These are phyloP conservation scores for Colletotrichum sp. DNA, from an alignment of 2,329 filamentous ascomycete genomes.

Conservation along the genomic window DNA sequence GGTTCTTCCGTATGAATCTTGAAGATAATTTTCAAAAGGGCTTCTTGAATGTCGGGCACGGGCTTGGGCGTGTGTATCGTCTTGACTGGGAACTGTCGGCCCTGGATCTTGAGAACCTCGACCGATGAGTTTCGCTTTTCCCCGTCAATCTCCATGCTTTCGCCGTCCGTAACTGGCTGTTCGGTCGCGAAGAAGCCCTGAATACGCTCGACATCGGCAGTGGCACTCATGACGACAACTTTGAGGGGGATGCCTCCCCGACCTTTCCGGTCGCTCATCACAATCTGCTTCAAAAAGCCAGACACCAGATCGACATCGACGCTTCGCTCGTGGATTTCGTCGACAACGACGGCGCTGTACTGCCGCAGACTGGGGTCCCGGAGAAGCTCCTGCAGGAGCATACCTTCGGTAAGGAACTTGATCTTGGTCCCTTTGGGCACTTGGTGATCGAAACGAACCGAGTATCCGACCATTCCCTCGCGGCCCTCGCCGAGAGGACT, in stretches of 20 bases:
- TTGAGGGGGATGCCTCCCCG: conserved; percentile 80
- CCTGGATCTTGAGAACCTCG: conserved; percentile 72
- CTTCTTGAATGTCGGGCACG: conserved; percentile 82
- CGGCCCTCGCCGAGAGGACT: conserved; percentile 52
- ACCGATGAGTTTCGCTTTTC: conserved; percentile 24
- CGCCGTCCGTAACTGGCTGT: neutral
- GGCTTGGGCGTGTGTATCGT: conserved; percentile 76
- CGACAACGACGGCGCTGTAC: conserved; percentile 91
- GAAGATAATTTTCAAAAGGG: conserved; percentile 81
- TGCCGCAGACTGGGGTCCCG: conserved; percentile 80
- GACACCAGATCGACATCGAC: conserved; percentile 91
- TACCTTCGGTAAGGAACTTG: conserved; percentile 96
- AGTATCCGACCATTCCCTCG: conserved; percentile 78
- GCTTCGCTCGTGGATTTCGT: conserved; percentile 96
- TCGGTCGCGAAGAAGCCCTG: conserved; percentile 70
- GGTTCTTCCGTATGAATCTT: conserved; percentile 87
- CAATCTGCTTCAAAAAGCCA: conserved; percentile 84
- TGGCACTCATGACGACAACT: conserved; percentile 96
- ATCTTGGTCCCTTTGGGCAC: conserved; percentile 83
- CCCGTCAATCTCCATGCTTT: neutral
- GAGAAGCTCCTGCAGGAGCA: conserved; percentile 92
- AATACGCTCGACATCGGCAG: conserved; percentile 84
- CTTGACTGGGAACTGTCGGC: conserved; percentile 86
- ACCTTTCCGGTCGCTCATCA: conserved; percentile 65
- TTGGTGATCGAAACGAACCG: conserved; percentile 90